A percentile compares a stretch with the other conserved stretches of the same genome.
phyloP scores from a whole-genome alignment of 163 green algal genomes.

The Chlamydomonas reinhardtii region DNA sequence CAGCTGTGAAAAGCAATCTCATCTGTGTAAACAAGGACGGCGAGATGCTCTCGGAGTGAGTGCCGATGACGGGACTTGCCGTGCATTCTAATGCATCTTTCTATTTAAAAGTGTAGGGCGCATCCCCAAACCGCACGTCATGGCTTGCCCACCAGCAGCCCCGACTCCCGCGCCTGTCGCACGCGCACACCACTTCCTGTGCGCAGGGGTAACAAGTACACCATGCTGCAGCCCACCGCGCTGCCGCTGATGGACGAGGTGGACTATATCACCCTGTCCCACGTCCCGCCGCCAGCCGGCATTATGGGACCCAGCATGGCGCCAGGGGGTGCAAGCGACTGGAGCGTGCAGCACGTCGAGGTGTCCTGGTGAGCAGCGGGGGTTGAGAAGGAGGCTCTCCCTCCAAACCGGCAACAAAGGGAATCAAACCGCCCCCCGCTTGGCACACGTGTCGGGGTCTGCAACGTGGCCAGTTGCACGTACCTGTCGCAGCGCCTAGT shows the following conservation, averaged over 20 bases:
- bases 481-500: too few species aligned
- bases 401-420: too few species aligned
- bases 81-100: background rate
- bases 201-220: conserved; percentile 32
- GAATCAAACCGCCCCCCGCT: too few species aligned
- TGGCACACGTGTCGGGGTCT: too few species aligned
- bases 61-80: background rate
- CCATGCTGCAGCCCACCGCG: conserved; percentile 15
- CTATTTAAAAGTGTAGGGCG: too few species aligned
- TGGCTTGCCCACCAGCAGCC: too few species aligned
- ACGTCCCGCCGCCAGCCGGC: background rate
- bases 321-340: background rate
- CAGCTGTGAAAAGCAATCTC: conserved; percentile 23
- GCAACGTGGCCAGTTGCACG: too few species aligned
- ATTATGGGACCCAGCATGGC: background rate
- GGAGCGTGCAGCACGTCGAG: conserved; percentile 45
- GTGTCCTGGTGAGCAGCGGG: conserved; percentile 22
- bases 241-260: conserved; percentile 44
- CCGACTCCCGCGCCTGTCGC: too few species aligned
- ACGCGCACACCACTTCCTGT: too few species aligned
- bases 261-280: conserved; percentile 9
- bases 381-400: background rate
- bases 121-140: too few species aligned
- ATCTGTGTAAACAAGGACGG: conserved; percentile 25
- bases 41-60: conserved; percentile 6